A percentile compares a stretch with the other conserved stretches of the same genome.
Evolutionary conservation across 345 rosid genomes (phyloP).

Genomic region (Camelina neglecta): DNA sequence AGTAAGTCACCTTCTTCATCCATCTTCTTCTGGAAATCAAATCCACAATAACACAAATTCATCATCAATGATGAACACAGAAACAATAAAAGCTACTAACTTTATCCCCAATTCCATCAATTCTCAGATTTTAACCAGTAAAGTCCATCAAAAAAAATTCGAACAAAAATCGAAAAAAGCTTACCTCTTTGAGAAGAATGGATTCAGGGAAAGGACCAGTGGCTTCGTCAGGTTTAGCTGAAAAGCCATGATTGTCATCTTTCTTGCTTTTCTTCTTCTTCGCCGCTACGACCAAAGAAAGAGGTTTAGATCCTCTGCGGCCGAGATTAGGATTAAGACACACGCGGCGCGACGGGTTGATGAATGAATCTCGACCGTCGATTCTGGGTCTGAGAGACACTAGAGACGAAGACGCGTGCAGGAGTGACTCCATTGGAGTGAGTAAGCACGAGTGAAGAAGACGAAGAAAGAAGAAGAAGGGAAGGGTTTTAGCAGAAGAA

Average conservation of each 20-base stretch:
- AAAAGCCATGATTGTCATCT: slow-evolving; percentile 63
- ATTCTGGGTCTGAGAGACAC: slow-evolving; percentile 35
- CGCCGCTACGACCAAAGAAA: slow-evolving; percentile 53
- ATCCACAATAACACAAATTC: slow-evolving; percentile 4
- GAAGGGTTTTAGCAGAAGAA: slow-evolving; percentile 22
- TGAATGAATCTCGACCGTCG: slow-evolving; percentile 35
- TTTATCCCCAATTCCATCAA: background rate
- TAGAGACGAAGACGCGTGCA: slow-evolving; percentile 45
- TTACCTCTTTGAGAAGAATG: slow-evolving; percentile 75
- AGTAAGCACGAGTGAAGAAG: background rate
- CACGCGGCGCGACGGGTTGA: slow-evolving; percentile 8
- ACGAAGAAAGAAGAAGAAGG: background rate
- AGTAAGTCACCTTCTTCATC: slow-evolving; percentile 80
- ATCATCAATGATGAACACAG: background rate
- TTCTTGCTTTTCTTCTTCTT: slow-evolving; percentile 54
- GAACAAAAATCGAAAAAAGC: background rate
- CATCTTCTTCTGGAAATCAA: slow-evolving; percentile 68
- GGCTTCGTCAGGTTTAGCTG: slow-evolving; percentile 62
- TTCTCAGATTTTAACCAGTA: too few species aligned
- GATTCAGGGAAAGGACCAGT: slow-evolving; percentile 89
- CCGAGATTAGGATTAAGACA: slow-evolving; percentile 29
- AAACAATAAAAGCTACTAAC: background rate
- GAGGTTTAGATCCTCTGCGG: slow-evolving; percentile 46
- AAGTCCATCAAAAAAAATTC: background rate
- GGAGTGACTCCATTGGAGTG: slow-evolving; percentile 60